These are phyloP conservation scores for Mortierella sp. DNA, from an alignment of 371 early-diverging fungal genomes.

Conservation along the genomic window DNA sequence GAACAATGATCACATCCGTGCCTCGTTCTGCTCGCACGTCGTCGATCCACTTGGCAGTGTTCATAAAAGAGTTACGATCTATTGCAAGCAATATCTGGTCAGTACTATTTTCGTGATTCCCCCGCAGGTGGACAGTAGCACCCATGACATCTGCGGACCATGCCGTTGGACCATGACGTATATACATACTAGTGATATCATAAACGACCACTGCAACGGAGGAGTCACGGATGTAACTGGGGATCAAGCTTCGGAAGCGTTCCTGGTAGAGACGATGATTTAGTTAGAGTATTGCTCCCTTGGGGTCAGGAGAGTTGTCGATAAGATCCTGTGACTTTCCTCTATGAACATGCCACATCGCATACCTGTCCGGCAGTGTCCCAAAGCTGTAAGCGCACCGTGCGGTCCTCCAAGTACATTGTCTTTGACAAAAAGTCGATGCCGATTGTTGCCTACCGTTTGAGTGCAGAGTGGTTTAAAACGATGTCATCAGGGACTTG, in stretches of 20 bases:
- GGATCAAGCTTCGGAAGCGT: conserved; percentile 96
- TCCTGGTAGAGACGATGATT: conserved; percentile 65
- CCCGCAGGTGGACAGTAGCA: too few relatives aligned
- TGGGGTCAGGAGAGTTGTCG: too few relatives aligned
- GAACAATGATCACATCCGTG: conserved; percentile 94
- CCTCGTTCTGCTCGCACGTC: conserved; percentile 98
- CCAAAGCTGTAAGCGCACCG: conserved; percentile 99
- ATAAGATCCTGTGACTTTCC: neutral
- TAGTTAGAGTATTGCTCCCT: neutral
- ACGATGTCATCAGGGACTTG: too few relatives aligned
- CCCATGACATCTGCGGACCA: too few relatives aligned
- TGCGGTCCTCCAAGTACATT: conserved; percentile 96
- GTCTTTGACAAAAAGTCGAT: conserved; percentile 99
- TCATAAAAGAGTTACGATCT: conserved; percentile 93
- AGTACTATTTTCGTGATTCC: too few relatives aligned
- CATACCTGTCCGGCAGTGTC: conserved; percentile 99
- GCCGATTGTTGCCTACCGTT: conserved; percentile 98
- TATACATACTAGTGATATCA: conserved; percentile 88
- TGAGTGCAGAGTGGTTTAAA: too few relatives aligned
- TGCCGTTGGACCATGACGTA: neutral
- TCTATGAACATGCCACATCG: neutral
- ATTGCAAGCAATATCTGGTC: neutral
- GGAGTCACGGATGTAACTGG: conserved; percentile 98
- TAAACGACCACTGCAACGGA: conserved; percentile 99
- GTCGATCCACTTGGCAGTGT: conserved; percentile 98